phyloP scores from a whole-genome alignment of 2,329 filamentous ascomycete species.

The Talaromyces sp. region DNA sequence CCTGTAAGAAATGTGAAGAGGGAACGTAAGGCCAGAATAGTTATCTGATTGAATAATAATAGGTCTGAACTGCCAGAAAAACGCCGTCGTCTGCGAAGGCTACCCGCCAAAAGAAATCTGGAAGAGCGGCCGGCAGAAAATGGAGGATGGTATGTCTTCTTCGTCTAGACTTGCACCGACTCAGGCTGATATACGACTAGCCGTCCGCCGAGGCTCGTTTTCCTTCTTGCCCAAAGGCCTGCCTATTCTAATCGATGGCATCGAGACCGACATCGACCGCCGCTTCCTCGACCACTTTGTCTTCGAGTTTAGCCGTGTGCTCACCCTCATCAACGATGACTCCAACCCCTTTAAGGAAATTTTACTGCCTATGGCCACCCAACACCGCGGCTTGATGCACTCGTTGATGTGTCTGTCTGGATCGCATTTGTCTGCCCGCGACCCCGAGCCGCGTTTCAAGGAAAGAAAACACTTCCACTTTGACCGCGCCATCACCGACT shows the following conservation, averaged over 20 bases:
- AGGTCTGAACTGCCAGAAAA: conserved; percentile 79
- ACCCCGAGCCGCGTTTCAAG: conserved; percentile 45
- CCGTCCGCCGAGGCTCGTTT: conserved; percentile 26
- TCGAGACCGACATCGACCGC: conserved; percentile 73
- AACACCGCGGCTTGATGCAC: conserved; percentile 81
- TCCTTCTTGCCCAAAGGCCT: conserved; percentile 39
- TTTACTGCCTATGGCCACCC: conserved; percentile 72
- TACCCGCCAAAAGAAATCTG: conserved; percentile 82
- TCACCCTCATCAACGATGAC: conserved; percentile 75
- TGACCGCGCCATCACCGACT: conserved; percentile 34
- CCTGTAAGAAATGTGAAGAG: conserved; percentile 27
- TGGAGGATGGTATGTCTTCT: conserved; percentile 52
- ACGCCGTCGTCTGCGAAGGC: conserved; percentile 83
- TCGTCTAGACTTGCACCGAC: neutral
- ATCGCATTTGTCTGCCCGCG: conserved; percentile 59
- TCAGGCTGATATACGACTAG: conserved; percentile 12
- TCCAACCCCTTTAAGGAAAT: conserved; percentile 83
- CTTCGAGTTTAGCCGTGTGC: conserved; percentile 67
- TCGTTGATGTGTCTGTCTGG: conserved; percentile 79
- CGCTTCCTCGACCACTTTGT: conserved; percentile 81
- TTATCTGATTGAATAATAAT: neutral
- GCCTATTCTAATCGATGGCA: conserved; percentile 65
- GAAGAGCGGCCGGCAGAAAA: conserved; percentile 75
- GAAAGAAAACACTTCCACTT: conserved; percentile 53
- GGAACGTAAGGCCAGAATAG: neutral